A percentile compares a stretch with the other conserved stretches of the same genome.
Evolutionary conservation across 2,329 filamentous ascomycete genomes (phyloP).

Genomic region (Botryotinia globosa): DNA sequence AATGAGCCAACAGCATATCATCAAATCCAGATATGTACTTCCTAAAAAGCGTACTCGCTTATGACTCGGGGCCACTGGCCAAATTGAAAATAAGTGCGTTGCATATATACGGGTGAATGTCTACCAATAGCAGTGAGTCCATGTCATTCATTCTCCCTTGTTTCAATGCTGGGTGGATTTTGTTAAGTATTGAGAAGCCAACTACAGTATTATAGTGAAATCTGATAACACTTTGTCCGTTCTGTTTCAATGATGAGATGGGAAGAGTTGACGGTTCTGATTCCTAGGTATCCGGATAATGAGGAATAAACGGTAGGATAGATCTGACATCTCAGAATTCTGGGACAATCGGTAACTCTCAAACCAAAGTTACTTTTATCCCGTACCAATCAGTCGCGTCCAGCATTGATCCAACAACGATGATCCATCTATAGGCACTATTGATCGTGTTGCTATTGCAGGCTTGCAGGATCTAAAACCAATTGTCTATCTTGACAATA

Average conservation of each 20-base stretch:
- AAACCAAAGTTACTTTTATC: neutral
- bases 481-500: neutral
- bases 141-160: neutral
- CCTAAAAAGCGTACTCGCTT: neutral
- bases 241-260: neutral
- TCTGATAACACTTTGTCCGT: neutral
- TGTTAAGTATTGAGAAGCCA: neutral
- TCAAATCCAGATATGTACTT: neutral
- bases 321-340: neutral
- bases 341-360: neutral
- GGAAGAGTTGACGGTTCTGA: neutral
- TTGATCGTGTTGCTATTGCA: neutral
- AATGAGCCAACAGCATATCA: neutral
- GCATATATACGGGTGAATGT: neutral
- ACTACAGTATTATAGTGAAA: neutral
- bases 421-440: neutral
- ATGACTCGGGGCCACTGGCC: constrained; percentile 4
- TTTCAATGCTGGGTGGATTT: neutral
- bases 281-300: neutral
- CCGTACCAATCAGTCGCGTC: neutral
- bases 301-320: neutral
- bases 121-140: neutral
- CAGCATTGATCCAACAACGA: neutral
- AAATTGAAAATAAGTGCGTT: neutral
- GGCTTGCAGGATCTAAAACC: neutral